Evolutionary conservation across 2,329 filamentous ascomycete genomes (phyloP).

Genomic region (Nigrospora osmanthi): DNA sequence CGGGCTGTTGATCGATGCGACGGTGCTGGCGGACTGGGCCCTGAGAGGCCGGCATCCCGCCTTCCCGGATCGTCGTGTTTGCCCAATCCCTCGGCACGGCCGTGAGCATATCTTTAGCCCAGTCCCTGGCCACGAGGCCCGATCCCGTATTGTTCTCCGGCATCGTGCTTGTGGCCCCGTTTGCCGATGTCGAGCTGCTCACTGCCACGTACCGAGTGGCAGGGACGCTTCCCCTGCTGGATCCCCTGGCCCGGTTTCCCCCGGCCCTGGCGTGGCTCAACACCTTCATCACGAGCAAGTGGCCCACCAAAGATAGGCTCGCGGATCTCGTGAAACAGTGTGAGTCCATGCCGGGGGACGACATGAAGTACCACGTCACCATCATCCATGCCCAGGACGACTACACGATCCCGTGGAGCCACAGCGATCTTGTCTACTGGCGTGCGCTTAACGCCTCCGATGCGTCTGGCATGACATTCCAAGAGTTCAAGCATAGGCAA

Average conservation of each 20-base stretch:
- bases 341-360: slow-evolving; percentile 17
- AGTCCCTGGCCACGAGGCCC: slow-evolving; percentile 17
- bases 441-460: slow-evolving; percentile 43
- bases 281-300: slow-evolving; percentile 38
- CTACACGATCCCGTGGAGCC: slow-evolving; percentile 39
- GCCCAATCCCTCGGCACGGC: slow-evolving; percentile 52
- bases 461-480: slow-evolving; percentile 28
- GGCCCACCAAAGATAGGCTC: slow-evolving; percentile 41
- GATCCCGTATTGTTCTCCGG: slow-evolving; percentile 41
- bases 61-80: slow-evolving; percentile 48
- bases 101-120: slow-evolving; percentile 19
- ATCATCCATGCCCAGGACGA: slow-evolving; percentile 45
- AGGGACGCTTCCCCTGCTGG: slow-evolving; percentile 44
- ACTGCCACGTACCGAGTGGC: slow-evolving; percentile 50
- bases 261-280: slow-evolving; percentile 35
- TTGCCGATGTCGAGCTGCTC: slow-evolving; percentile 44
- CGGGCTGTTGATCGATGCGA: slow-evolving; percentile 45
- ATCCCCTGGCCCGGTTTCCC: slow-evolving; percentile 40
- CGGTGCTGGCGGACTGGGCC: slow-evolving; percentile 45
- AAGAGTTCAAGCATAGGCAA: slow-evolving; percentile 31
- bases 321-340: slow-evolving; percentile 32
- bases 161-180: slow-evolving; percentile 47
- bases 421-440: slow-evolving; percentile 44
- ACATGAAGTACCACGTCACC: slow-evolving; percentile 31
- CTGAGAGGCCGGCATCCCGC: slow-evolving; percentile 42